phyloP scores from a whole-genome alignment of 2,329 filamentous ascomycete genomes.

The Pestalotiopsis sp. region DNA sequence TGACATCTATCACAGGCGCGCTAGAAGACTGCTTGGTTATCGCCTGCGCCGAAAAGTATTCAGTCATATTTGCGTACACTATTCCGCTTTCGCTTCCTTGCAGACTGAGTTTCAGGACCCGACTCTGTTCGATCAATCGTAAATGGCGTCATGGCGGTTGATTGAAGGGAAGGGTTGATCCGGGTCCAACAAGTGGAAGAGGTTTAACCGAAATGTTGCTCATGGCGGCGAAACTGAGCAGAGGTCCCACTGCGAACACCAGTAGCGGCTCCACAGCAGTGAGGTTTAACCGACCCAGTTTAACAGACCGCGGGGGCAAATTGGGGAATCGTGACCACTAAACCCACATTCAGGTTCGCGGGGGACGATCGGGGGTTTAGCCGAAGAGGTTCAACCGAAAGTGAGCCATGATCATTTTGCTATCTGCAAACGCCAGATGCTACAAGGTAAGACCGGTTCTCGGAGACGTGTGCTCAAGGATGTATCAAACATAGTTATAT shows the following conservation, averaged over 20 bases:
- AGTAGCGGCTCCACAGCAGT: background rate
- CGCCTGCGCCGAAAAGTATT: background rate
- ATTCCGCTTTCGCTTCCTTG: constrained; percentile 1
- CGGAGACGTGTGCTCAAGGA: background rate
- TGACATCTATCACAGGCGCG: constrained; percentile 4
- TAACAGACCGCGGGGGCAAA: background rate
- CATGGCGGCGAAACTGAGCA: background rate
- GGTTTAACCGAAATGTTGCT: background rate
- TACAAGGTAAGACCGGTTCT: background rate
- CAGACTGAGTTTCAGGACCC: background rate
- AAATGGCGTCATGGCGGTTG: constrained; percentile 1
- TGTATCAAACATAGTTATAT: too few species aligned
- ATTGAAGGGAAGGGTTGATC: background rate
- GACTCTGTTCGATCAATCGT: background rate
- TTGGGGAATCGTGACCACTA: background rate
- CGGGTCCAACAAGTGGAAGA: background rate
- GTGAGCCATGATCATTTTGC: background rate
- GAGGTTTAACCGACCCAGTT: background rate
- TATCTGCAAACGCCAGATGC: background rate
- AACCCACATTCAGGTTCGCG: background rate
- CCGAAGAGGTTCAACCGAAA: background rate
- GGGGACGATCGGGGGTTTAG: background rate
- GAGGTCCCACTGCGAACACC: background rate
- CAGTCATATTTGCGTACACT: background rate
- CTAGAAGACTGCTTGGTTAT: background rate